Base-by-base conservation (phyloP, 108 stramenopile genomes). In the Skeletonema tropicum region DNA sequence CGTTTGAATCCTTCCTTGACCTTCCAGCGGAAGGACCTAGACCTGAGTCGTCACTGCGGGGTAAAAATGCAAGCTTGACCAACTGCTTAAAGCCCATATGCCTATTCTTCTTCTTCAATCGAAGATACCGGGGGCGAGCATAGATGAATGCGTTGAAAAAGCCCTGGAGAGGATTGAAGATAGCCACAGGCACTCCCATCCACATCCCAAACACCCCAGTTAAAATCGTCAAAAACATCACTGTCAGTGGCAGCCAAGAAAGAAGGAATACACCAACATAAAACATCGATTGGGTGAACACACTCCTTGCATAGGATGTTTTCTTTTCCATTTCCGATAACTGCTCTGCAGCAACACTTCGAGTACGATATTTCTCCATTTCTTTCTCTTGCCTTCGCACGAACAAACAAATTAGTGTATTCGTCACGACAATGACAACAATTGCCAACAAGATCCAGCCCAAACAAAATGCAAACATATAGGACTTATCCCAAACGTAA, bases 391-490 rank as follows among this genome's bases (percentile, higher is more conserved):
- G 52, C 23, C 21, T 55, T 17, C 23, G 5, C 19, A 55, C 52
- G 25, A 3, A 55, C 52, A 55, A 25, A 2, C 23, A 55, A 25
- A 55, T 55, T 19, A 62, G 41, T 7, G 41, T 19, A 19, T 62
- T 62, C 8, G 61, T 62, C 17, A 62, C 19, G 8, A 62, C 41
- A 12, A 62, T 62, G 11, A 36, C 61, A 0, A 39, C 61, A 62
- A 39, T 39, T 9, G 61, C 35, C 61, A 62, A 6, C 8, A 39
- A 35, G 61, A 62, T 62, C 61, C 61, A 62, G 3, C 30, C 30
- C 46, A 39, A 36, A 52, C 17, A 33, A 23, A 62, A 62, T 0
- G 61, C 35, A 2, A 29, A n/a, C n/a, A n/a, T n/a, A n/a, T n/a
- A n/a, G n/a, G n/a, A n/a, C n/a, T n/a, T n/a, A n/a, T n/a, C n/a